phyloP scores from a whole-genome alignment of 306 rosid genomes.

The Lathyrus aphaca region DNA sequence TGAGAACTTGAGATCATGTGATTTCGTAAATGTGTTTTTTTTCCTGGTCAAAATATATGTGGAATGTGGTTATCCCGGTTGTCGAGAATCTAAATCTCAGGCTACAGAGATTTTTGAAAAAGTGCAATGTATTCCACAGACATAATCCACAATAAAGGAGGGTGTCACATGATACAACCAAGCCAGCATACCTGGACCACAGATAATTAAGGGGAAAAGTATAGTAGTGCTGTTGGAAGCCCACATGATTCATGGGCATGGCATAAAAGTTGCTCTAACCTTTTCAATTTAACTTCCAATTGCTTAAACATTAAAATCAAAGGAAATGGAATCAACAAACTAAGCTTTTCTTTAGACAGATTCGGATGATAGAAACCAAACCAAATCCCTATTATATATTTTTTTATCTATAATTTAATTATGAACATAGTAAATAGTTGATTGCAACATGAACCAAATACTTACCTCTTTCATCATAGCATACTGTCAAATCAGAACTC shows the following conservation, averaged over 20 bases:
- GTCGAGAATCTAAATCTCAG: neutral
- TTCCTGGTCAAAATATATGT: too few species aligned
- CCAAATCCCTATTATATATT: neutral
- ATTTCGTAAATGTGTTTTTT: neutral
- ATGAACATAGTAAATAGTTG: neutral
- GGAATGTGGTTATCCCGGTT: neutral
- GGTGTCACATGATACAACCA: slow-evolving; percentile 41
- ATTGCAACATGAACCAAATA: slow-evolving; percentile 39
- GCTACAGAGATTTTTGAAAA: slow-evolving; percentile 5
- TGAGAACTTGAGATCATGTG: neutral
- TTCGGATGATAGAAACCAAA: slow-evolving; percentile 13
- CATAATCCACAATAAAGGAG: slow-evolving; percentile 41
- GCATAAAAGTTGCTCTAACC: slow-evolving; percentile 30
- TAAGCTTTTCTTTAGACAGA: slow-evolving; percentile 2
- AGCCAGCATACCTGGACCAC: slow-evolving; percentile 38
- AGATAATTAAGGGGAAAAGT: slow-evolving; percentile 27
- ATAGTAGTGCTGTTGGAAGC: slow-evolving; percentile 17
- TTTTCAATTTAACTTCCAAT: slow-evolving; percentile 7
- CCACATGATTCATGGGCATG: slow-evolving; percentile 31
- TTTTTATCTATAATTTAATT: slow-evolving; percentile 3
- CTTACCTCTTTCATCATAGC: slow-evolving; percentile 99
- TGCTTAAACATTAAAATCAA: slow-evolving; percentile 18
- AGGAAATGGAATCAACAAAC: slow-evolving; percentile 21
- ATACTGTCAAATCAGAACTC: slow-evolving; percentile 88
- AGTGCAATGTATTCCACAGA: slow-evolving; percentile 9